Evolutionary conservation across 148 eudicot genomes (phyloP), one percentile per base, ranked within the genome.

Genomic region (Camellia granthamiana): DNA sequence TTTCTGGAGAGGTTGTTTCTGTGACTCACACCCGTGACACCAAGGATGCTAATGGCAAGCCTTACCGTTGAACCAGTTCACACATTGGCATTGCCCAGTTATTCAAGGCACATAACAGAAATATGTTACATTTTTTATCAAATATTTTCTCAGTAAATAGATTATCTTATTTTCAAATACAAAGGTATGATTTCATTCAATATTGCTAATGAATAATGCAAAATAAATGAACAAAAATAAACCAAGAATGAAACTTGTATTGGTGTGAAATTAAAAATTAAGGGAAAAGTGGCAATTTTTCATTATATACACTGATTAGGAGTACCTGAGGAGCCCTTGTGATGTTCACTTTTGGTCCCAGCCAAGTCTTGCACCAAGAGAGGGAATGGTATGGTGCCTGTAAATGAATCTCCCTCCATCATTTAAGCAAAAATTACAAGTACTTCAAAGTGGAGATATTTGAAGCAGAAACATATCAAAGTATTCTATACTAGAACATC

Each of bases 341-440:
- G 84, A 96, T 90, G 88, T 93, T 96, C 69, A 96, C 99, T 71
- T 82, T 86, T 63, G 95, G 86, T 81, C 99, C 99, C 82, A 96
- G 85, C 99, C 99, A 96, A 84, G 85, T 92, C 87, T 96, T 96
- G 88, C 99, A 96, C 97, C 95, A 96, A 79, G 99, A 93, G 85
- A 96, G 98, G 38, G 99, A 96, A 88, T 96, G 83, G 83, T 96
- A 96, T 14, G 99, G 87, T 69, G 93, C 98, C 98, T 95, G 87
- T n/a, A 75, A 83, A 68, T 72, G 66, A 64, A 62, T 46, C 56
- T 46, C 68, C 56, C 18, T n/a, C 23, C 10, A 15, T 67, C 30
- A 69, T n/a, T 80, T 67, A 65, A 62, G 56, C 75, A 66, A 61
- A 74, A 43, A 72, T 6, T 16, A n/a, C 49, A 38, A 56, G 7